Evolutionary conservation across 257 asterid species (phyloP).

Genomic region (Solanum verrucosum): DNA sequence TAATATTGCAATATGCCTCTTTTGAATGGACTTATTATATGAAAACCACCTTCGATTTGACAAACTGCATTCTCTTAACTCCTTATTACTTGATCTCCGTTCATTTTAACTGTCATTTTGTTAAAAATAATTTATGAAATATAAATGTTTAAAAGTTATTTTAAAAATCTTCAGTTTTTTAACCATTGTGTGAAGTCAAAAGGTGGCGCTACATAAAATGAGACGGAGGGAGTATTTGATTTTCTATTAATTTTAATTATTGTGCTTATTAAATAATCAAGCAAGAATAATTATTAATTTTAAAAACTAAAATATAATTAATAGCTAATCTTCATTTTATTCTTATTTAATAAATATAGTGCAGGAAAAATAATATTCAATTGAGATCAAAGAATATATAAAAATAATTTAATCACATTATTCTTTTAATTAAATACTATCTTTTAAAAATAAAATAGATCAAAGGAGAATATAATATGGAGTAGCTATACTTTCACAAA

Average conservation of each 20-base stretch:
- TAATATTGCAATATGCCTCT: constrained; percentile 28
- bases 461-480: neutral
- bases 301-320: neutral
- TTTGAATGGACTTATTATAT: constrained; percentile 20
- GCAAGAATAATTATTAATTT: neutral
- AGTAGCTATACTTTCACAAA: neutral
- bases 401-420: neutral
- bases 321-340: neutral
- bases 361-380: neutral
- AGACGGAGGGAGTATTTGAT: too few species aligned
- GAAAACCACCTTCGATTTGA: constrained; percentile 12
- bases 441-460: neutral
- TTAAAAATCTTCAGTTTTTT: too few species aligned
- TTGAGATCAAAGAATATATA: neutral
- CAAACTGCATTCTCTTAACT: constrained; percentile 25
- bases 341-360: neutral
- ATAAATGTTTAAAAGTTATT: too few species aligned
- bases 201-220: neutral
- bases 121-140: too few species aligned
- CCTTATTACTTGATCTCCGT: neutral
- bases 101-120: too few species aligned
- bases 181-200: too few species aligned
- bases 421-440: too few species aligned
- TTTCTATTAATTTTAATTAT: neutral
- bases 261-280: neutral